phyloP scores from a whole-genome alignment of 176 grass and related monocot species.

The Triticum dicoccoides region DNA sequence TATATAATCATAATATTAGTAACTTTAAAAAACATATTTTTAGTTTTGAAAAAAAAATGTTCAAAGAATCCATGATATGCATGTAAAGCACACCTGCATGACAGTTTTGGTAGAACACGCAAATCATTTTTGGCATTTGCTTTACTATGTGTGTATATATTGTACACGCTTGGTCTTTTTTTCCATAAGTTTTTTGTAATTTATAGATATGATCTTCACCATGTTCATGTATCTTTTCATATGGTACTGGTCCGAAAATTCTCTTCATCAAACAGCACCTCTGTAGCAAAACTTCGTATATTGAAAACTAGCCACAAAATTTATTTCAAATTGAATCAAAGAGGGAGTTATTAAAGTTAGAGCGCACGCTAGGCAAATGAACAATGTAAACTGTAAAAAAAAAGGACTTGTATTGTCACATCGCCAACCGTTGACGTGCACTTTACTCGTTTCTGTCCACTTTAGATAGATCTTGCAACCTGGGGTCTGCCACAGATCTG shows the following conservation, averaged over 20 bases:
- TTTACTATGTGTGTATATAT: too few species aligned
- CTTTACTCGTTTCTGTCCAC: not conserved
- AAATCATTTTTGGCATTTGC: not conserved
- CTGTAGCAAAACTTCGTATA: not conserved
- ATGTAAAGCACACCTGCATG: not conserved
- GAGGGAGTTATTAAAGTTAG: not conserved
- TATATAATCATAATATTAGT: not conserved
- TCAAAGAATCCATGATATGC: not conserved
- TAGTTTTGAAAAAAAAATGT: not conserved
- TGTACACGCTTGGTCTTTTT: too few species aligned
- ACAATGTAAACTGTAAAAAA: not conserved
- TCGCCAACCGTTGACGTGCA: not conserved
- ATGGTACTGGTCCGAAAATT: not conserved
- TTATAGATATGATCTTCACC: not conserved
- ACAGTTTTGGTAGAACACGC: not conserved
- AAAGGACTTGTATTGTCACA: conserved; percentile 25
- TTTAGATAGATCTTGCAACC: not conserved
- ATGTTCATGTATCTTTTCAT: not conserved
- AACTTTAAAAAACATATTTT: not conserved
- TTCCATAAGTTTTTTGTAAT: too few species aligned
- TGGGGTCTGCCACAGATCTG: conserved; percentile 21
- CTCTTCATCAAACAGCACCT: not conserved
- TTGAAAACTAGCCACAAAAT: not conserved
- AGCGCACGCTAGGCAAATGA: not conserved
- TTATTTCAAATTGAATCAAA: not conserved